These are phyloP conservation scores for Taphrina pruni DNA, from an alignment of 1,139 yeast genomes.

Conservation along the genomic window DNA sequence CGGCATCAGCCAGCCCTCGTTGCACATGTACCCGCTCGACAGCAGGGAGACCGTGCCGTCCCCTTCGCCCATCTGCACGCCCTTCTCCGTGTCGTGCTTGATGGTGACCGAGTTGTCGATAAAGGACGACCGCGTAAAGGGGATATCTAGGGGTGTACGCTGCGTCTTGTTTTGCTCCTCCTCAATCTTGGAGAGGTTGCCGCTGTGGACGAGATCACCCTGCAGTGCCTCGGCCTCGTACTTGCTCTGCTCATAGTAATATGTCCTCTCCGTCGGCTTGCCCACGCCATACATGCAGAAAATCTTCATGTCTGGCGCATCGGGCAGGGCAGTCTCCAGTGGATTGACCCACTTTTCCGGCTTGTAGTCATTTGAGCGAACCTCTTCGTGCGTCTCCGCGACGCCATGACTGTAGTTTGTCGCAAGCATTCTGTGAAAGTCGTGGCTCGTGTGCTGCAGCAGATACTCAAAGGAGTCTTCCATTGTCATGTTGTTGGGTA, in stretches of 20 bases:
- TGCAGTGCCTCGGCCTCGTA: slow-evolving; percentile 52
- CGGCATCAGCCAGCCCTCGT: slow-evolving; percentile 44
- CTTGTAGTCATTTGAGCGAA: slow-evolving; percentile 66
- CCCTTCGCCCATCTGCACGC: slow-evolving; percentile 86
- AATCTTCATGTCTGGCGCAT: slow-evolving; percentile 89
- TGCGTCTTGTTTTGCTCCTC: slow-evolving; percentile 33
- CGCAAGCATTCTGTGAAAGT: slow-evolving; percentile 59
- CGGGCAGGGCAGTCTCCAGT: slow-evolving; percentile 84
- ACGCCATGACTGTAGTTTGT: slow-evolving; percentile 77
- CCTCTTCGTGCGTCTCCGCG: slow-evolving; percentile 65
- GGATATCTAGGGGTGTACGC: slow-evolving; percentile 34
- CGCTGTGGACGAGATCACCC: slow-evolving; percentile 51
- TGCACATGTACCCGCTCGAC: slow-evolving; percentile 62
- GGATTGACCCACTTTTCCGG: slow-evolving; percentile 92
- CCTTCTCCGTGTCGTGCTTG: slow-evolving; percentile 35
- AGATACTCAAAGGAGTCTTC: slow-evolving; percentile 69
- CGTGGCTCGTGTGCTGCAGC: slow-evolving; percentile 68
- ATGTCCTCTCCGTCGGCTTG: slow-evolving; percentile 92
- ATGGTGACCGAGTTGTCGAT: slow-evolving; percentile 39
- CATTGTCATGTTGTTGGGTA: slow-evolving; percentile 63
- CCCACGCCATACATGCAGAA: slow-evolving; percentile 95
- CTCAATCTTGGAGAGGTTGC: slow-evolving; percentile 19
- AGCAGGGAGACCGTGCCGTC: slow-evolving; percentile 92
- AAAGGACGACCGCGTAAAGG: slow-evolving; percentile 33
- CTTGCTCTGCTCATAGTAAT: slow-evolving; percentile 72